Base-by-base conservation (phyloP, 139 green algal genomes). In the Protoeuglena noctilucae region DNA sequence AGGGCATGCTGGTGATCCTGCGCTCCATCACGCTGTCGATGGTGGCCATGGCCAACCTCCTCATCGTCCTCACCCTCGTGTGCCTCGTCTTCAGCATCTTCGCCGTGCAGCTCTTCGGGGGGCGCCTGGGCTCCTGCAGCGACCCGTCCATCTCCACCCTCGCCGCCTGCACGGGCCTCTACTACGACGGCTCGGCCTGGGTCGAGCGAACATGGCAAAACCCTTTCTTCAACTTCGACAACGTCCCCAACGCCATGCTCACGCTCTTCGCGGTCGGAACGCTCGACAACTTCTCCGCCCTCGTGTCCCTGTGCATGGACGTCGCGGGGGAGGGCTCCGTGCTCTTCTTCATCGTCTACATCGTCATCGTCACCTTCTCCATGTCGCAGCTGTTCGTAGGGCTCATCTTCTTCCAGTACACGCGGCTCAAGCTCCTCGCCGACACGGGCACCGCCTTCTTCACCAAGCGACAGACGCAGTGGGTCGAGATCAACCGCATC, bases 391-490 rank as follows among this genome's bases (percentile, higher is more conserved):
- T 93, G 51, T 89, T 83, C 58, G 70, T 87, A 12, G 75, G n/a
- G n/a, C 80, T 92, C 30, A 79, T 92, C 50, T 88, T 89, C 66
- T 79, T 62, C 40, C 80, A 92, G 75, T 92, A 86, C 66, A 71
- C 60, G 48, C 67, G 73, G 26, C 85, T 92, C 62, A 66, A 75
- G 30, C 61, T 78, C 53, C 59, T 81, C 39, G 72, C 58, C 50
- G 60, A 79, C 34, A 81, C 79, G 14, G 77, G 75, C 46, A 75
- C 62, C 46, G 72, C 77, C 5, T 83, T 87, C 64, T 66, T 88
- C 3, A 87, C 77, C 4, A 53, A 52, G 3, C 64, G 78, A 12
- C 75, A 88, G 65, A 68, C 50, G 30, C 72, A 85, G 65, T 85
- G 73, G 77, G 66, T 68, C 7, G 74, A 83, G 62, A 67, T 86